phyloP scores from a whole-genome alignment of 345 rosid species.

The Cardamine chenopodiifolia region DNA sequence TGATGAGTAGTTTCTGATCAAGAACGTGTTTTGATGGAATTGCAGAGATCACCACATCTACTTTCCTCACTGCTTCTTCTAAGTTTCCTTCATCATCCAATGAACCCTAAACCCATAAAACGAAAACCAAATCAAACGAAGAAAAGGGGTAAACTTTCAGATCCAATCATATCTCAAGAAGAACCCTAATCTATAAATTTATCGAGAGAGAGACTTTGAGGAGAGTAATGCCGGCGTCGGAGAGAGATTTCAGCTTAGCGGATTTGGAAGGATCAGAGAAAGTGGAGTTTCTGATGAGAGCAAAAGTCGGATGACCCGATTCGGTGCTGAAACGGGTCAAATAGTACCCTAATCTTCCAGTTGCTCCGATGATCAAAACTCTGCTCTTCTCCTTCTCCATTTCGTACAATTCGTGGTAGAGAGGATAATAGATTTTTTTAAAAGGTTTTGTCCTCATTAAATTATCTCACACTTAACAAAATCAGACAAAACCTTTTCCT shows the following conservation, averaged over 20 bases:
- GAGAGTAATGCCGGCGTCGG: conserved; percentile 55
- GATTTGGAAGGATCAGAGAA: conserved; percentile 52
- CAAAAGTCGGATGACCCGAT: conserved; percentile 61
- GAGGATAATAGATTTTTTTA: not conserved
- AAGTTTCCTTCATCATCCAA: conserved; percentile 67
- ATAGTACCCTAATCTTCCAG: conserved; percentile 65
- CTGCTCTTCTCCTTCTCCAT: conserved; percentile 53
- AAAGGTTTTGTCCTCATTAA: too few species aligned
- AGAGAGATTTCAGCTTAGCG: conserved; percentile 52
- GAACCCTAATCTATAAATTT: not conserved
- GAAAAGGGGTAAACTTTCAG: not conserved
- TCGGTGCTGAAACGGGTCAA: conserved; percentile 57
- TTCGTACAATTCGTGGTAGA: not conserved
- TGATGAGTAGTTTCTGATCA: conserved; percentile 67
- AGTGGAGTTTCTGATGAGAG: conserved; percentile 58
- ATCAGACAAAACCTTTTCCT: too few species aligned
- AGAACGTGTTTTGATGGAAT: conserved; percentile 68
- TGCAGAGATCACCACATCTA: conserved; percentile 78
- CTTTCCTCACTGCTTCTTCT: conserved; percentile 65
- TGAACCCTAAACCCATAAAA: conserved; percentile 56
- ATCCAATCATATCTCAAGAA: not conserved
- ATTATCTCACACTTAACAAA: not conserved
- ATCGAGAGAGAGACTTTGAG: conserved; percentile 50
- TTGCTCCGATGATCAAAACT: conserved; percentile 72
- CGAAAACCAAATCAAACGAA: too few species aligned